Conservation (phyloP, 2,329 filamentous ascomycete genomes). For the Canariomyces notabilis region DNA sequence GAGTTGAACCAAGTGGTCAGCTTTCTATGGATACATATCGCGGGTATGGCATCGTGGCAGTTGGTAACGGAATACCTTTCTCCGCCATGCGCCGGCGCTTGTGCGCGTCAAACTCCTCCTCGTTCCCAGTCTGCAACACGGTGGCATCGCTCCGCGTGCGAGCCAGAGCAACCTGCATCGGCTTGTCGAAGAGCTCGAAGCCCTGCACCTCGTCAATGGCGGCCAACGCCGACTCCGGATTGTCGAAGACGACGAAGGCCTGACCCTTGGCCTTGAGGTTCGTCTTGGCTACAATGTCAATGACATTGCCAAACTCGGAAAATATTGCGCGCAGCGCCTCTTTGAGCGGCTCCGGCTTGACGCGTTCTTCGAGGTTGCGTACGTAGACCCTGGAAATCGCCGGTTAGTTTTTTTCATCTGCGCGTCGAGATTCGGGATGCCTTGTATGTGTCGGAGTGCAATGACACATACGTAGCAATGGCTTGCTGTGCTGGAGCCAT, state of each 20-base stretch:
- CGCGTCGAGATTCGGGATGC: slow-evolving; percentile 13
- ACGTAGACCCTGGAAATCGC: slow-evolving; percentile 54
- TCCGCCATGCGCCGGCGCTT: slow-evolving; percentile 79
- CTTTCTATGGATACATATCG: no score
- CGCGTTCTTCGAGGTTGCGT: slow-evolving; percentile 86
- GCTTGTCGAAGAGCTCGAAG: slow-evolving; percentile 89
- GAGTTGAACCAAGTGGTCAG: slow-evolving; percentile 8
- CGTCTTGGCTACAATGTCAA: slow-evolving; percentile 67
- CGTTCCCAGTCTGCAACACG: slow-evolving; percentile 65
- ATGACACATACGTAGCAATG: slow-evolving; percentile 68
- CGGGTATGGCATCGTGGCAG: neutral
- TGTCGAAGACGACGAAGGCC: slow-evolving; percentile 89
- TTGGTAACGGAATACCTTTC: slow-evolving; percentile 60
- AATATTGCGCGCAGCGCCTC: slow-evolving; percentile 73
- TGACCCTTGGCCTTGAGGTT: slow-evolving; percentile 92
- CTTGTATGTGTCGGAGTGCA: slow-evolving; percentile 57
- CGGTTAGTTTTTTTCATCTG: slow-evolving; percentile 34
- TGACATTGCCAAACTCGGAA: slow-evolving; percentile 76
- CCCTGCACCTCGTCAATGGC: slow-evolving; percentile 88
- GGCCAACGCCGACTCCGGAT: slow-evolving; percentile 67
- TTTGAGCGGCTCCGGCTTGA: slow-evolving; percentile 74
- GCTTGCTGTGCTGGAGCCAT: slow-evolving; percentile 38
- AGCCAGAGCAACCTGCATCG: slow-evolving; percentile 79
- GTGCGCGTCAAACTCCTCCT: slow-evolving; percentile 81
- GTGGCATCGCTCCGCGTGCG: slow-evolving; percentile 83